A percentile compares a stretch with the other conserved stretches of the same genome.
phyloP scores from a whole-genome alignment of 345 rosid genomes.

The Ceriops tagal region DNA sequence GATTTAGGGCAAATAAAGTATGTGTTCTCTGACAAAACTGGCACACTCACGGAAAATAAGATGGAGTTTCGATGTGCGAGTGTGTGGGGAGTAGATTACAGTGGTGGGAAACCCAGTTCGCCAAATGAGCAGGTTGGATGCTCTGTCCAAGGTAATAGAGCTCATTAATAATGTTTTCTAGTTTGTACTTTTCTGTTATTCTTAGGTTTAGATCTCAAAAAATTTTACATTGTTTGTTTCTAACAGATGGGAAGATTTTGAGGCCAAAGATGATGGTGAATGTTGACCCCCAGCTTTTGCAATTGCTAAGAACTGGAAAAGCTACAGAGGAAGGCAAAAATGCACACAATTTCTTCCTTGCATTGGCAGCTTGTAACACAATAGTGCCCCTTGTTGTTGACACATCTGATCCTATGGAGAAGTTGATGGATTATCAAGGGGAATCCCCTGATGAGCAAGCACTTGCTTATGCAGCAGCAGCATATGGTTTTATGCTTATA shows the following conservation, averaged over 20 bases:
- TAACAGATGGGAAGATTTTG: conserved; percentile 70
- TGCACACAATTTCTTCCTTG: conserved; percentile 79
- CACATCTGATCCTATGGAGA: conserved; percentile 60
- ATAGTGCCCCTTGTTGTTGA: conserved; percentile 75
- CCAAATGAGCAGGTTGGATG: conserved; percentile 38
- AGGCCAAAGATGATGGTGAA: conserved; percentile 86
- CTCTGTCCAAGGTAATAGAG: conserved; percentile 58
- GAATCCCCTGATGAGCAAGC: conserved; percentile 99
- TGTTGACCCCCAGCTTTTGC: conserved; percentile 58
- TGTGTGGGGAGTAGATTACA: conserved; percentile 77
- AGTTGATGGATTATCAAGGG: conserved; percentile 94
- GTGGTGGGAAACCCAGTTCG: conserved; percentile 42
- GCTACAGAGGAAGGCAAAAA: conserved; percentile 47
- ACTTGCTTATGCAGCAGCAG: conserved; percentile 92
- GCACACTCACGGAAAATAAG: conserved; percentile 98
- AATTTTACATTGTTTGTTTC: conserved; percentile 16
- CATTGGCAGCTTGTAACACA: conserved; percentile 95
- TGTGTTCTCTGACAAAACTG: conserved; percentile 96
- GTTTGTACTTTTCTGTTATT: conserved; percentile 6
- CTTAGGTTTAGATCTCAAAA: conserved; percentile 10
- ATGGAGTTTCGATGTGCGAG: conserved; percentile 98
- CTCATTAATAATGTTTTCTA: conserved; percentile 2
- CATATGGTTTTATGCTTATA: conserved; percentile 93
- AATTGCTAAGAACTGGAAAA: conserved; percentile 42
- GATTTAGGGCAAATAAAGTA: conserved; percentile 97